A percentile compares a stretch with the other conserved stretches of the same genome.
phyloP scores from a whole-genome alignment of 352 stramenopile species.

The Elongisporangium anandrum region DNA sequence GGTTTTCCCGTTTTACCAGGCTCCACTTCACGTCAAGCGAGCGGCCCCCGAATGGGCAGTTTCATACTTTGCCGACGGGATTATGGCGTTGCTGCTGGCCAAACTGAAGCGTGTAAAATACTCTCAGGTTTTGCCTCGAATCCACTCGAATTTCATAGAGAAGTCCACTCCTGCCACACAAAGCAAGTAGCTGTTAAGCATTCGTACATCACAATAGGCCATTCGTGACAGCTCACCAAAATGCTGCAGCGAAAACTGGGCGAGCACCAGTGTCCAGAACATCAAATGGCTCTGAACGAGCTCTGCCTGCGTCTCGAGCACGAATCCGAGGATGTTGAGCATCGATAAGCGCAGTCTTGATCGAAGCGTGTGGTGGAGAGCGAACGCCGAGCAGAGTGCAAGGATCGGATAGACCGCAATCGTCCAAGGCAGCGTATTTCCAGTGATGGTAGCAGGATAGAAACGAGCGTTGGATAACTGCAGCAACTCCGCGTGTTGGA shows the following conservation, averaged over 20 bases:
- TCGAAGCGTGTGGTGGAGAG: slow-evolving; percentile 1
- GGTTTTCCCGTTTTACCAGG: too few relatives aligned
- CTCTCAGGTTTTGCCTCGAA: too few relatives aligned
- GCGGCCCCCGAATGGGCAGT: too few relatives aligned
- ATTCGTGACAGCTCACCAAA: too few relatives aligned
- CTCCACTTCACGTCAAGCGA: too few relatives aligned
- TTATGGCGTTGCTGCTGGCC: too few relatives aligned
- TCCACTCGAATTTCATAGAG: too few relatives aligned
- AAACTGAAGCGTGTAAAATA: too few relatives aligned
- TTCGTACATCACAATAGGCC: too few relatives aligned
- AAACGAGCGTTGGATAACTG: slow-evolving; percentile 9
- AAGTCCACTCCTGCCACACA: too few relatives aligned
- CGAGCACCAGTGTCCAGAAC: slow-evolving; percentile 19
- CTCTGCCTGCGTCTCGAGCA: slow-evolving; percentile 28
- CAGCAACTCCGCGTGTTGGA: slow-evolving; percentile 6
- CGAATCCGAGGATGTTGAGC: slow-evolving; percentile 25
- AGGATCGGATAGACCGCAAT: slow-evolving; percentile 8
- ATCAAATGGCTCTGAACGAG: slow-evolving; percentile 37
- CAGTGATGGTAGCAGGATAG: slow-evolving; percentile 2
- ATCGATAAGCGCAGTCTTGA: slow-evolving; percentile 3
- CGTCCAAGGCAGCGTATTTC: background rate
- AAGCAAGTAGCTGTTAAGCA: too few relatives aligned
- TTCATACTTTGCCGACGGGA: too few relatives aligned
- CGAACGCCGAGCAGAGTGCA: slow-evolving; percentile 10
- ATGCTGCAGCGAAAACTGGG: background rate